A percentile compares a stretch with the other conserved stretches of the same genome.
Conservation (phyloP, 495 filamentous ascomycete genomes). For the Neurospora sp. region DNA sequence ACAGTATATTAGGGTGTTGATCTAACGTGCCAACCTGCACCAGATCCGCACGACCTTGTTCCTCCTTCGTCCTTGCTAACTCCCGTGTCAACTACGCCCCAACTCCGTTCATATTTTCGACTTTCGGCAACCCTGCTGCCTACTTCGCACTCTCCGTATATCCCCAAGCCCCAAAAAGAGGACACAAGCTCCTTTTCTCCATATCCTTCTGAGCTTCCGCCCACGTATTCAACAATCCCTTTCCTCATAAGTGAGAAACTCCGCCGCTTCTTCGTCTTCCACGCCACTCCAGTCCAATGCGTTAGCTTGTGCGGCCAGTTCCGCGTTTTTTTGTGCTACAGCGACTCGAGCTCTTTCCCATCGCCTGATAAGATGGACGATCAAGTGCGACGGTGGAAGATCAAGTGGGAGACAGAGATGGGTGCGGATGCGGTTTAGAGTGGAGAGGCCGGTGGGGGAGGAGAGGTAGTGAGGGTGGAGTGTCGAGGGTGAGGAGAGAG, state of each 20-base stretch:
- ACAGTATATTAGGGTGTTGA: background rate
- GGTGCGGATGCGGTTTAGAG: background rate
- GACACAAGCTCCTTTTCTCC: background rate
- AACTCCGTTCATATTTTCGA: too few relatives aligned
- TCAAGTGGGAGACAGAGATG: background rate
- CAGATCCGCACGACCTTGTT: background rate
- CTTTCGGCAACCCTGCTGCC: background rate
- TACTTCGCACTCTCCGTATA: background rate
- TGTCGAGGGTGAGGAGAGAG: background rate
- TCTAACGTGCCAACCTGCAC: background rate
- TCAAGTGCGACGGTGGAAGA: background rate
- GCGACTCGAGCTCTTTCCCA: background rate
- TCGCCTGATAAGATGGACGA: background rate
- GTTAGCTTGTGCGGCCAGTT: background rate
- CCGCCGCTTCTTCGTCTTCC: background rate
- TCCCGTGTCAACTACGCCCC: too few relatives aligned
- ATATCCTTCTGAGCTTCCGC: background rate
- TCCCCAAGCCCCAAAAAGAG: background rate
- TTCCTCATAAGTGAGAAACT: background rate
- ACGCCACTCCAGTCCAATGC: conserved; percentile 1
- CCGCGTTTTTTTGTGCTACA: background rate
- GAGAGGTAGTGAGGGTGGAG: background rate
- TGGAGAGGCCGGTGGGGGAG: background rate
- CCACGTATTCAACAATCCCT: background rate
- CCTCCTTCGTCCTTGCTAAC: background rate